A percentile compares a stretch with the other conserved stretches of the same genome.
phyloP scores from a whole-genome alignment of 148 eudicot genomes.

The Oxyria digyna region DNA sequence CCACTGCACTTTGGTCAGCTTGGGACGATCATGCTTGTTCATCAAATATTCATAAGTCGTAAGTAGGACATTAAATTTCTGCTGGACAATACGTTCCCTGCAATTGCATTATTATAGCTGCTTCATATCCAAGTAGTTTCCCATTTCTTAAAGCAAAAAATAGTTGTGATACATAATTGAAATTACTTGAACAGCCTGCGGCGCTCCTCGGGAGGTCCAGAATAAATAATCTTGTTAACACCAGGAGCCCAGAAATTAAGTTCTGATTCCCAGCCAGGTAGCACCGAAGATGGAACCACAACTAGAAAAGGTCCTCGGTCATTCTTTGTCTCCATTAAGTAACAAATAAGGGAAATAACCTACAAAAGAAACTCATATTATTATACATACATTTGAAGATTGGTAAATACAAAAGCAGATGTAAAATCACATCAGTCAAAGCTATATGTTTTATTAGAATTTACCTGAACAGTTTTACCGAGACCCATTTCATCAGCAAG shows the following conservation, averaged over 20 bases:
- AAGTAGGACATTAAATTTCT: constrained; percentile 87
- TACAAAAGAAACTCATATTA: constrained; percentile 19
- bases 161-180: constrained; percentile 10
- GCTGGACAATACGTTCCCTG: constrained; percentile 84
- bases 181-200: constrained; percentile 77
- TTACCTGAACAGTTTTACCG: constrained; percentile 98
- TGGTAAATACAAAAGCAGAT: background rate
- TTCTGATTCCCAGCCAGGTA: constrained; percentile 94
- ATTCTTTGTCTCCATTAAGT: constrained; percentile 91
- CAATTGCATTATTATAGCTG: constrained; percentile 6
- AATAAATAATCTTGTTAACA: constrained; percentile 78
- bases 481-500: constrained; percentile 99
- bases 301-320: constrained; percentile 96
- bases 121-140: background rate
- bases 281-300: constrained; percentile 94
- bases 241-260: constrained; percentile 88
- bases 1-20: constrained; percentile 85
- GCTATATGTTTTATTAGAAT: background rate
- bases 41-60: constrained; percentile 95
- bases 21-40: constrained; percentile 98
- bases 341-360: constrained; percentile 89
- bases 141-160: background rate
- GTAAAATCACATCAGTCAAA: background rate
- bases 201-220: constrained; percentile 95
- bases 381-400: background rate